Evolutionary conservation across 345 rosid species (phyloP), one percentile per base, ranked within the genome.

Genomic region (Lumnitzera littorea): DNA sequence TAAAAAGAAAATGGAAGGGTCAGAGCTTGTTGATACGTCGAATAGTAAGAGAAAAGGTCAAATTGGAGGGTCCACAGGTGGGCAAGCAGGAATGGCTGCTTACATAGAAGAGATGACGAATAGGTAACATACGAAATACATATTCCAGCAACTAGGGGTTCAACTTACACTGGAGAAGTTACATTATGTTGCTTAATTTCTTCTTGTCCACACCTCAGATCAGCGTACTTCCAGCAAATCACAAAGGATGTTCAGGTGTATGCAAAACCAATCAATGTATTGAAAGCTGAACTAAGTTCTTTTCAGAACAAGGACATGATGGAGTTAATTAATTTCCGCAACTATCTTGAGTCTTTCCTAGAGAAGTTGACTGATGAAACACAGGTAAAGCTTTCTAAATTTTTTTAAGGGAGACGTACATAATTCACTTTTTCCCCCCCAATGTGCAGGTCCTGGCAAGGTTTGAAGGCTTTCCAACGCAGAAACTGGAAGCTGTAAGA

Each of bases 21-120:
- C 62, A 50, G 69, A 76, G 66, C 64, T 65, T n/a, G 68, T 62
- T 23, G 58, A 49, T 13, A 79, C 60, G 72, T 58, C 78, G 2
- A 12, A 72, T 3, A 54, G 46, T 0, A 80, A 80, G 41, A 72
- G 70, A 71, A 83, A 69, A 27, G 2, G 68, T 48, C 51, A 70
- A 13, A 72, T 67, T 51, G 62, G 23, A 3, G 70, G 15, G 50
- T 15, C 69, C 50, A 24, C 69, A 0, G 67, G 69, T 5, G 91
- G 83, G 36, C 82, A 90, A 67, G 89, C 87, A 81, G 97, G 96
- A 68, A 83, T 86, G 96, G 87, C 90, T 56, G 97, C 86, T 75
- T 86, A 91, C 50, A 77, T 94, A 10, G 95, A 89, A 63, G 96
- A 94, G 79, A 88, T 86, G 74, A 88, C 96, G 51, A 90, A 82